phyloP scores from a whole-genome alignment of 257 asterid genomes.

The Gentiana dahurica region DNA sequence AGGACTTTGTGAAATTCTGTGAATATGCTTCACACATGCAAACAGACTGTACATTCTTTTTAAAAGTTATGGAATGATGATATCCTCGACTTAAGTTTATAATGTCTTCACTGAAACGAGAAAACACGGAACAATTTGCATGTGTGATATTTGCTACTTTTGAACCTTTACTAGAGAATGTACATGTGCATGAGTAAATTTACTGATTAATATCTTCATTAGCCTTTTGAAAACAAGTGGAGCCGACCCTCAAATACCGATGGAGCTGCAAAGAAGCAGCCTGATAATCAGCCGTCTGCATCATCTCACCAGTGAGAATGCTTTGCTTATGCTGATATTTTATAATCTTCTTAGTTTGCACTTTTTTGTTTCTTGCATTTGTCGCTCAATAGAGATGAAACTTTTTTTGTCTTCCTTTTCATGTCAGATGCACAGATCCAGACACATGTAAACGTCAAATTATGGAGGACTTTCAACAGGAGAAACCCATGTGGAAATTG shows the following conservation, averaged over 20 bases:
- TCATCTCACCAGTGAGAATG: conserved; percentile 57
- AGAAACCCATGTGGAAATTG: conserved; percentile 81
- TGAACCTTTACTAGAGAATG: background rate
- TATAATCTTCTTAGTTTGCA: background rate
- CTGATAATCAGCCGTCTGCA: conserved; percentile 45
- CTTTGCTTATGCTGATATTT: background rate
- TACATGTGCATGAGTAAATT: conserved; percentile 1
- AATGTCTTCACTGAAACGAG: no score
- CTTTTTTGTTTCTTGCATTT: conserved; percentile 9
- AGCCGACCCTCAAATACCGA: conserved; percentile 34
- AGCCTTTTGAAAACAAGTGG: conserved; percentile 94
- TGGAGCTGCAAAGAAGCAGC: conserved; percentile 36
- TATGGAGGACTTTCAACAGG: conserved; percentile 56
- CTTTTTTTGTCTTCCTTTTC: conserved; percentile 16
- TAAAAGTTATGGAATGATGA: no score
- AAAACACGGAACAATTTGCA: no score
- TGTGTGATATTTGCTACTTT: no score
- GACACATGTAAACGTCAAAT: conserved; percentile 64
- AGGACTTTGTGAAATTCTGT: no score
- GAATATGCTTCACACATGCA: no score
- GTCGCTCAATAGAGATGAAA: conserved; percentile 7
- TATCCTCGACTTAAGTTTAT: no score
- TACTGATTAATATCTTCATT: conserved; percentile 15
- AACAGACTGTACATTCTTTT: no score
- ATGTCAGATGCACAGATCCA: conserved; percentile 76